These are phyloP conservation scores for Colletotrichum scovillei DNA, from an alignment of 2,329 filamentous ascomycete species.

Conservation along the genomic window DNA sequence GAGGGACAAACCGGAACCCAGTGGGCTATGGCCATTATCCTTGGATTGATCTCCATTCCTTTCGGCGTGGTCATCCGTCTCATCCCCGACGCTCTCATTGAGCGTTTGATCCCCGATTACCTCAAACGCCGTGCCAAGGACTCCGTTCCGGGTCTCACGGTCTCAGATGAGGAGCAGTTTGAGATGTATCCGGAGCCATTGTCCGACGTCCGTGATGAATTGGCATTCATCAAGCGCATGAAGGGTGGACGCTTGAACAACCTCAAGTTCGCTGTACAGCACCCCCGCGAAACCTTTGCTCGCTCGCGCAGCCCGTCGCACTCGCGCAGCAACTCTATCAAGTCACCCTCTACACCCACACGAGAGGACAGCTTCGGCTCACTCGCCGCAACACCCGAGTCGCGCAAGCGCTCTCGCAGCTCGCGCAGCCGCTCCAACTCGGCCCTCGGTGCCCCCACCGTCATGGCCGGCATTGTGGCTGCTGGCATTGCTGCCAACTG, in stretches of 20 bases:
- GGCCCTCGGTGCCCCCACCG: conserved; percentile 78
- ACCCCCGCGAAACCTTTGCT: conserved; percentile 77
- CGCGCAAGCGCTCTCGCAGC: conserved; percentile 74
- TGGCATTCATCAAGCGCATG: conserved; percentile 82
- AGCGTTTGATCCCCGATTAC: conserved; percentile 63
- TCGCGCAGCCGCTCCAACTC: conserved; percentile 75
- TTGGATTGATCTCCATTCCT: conserved; percentile 87
- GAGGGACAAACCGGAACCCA: conserved; percentile 75
- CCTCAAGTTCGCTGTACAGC: conserved; percentile 80
- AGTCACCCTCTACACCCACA: conserved; percentile 71
- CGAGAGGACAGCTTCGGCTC: conserved; percentile 64
- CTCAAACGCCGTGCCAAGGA: conserved; percentile 59
- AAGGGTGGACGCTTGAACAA: conserved; percentile 86
- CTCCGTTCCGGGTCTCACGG: conserved; percentile 64
- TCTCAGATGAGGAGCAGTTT: conserved; percentile 76
- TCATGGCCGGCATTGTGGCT: conserved; percentile 87
- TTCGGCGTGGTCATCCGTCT: conserved; percentile 84
- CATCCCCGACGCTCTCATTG: conserved; percentile 78
- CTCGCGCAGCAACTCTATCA: conserved; percentile 73
- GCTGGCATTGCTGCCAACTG: conserved; percentile 81
- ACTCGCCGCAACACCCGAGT: conserved; percentile 66
- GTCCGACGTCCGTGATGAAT: conserved; percentile 81
- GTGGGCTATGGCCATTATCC: conserved; percentile 88
- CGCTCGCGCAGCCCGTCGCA: conserved; percentile 72
- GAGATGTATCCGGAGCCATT: conserved; percentile 77